Base-by-base conservation (phyloP, 306 rosid genomes). In the Ormosia emarginata region DNA sequence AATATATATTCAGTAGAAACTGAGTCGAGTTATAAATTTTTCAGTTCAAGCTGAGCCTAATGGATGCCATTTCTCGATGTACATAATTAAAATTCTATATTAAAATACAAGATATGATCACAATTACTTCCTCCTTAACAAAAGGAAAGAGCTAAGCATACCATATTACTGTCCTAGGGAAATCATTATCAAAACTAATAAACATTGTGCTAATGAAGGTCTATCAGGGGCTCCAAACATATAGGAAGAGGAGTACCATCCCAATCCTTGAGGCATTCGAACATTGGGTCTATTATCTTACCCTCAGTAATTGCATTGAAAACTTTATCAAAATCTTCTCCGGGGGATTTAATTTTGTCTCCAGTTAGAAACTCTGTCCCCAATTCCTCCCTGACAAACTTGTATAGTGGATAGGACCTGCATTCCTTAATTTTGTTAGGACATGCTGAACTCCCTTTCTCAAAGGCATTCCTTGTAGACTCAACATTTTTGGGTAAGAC, bases 401-500 rank as follows among this genome's bases (percentile, higher is more conserved):
- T 83, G 30, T 71, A 83, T 2, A 83, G 44, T 62, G 82, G 79
- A 71, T 70, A 83, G 24, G 86, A 83, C 46, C 79, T 63, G 46
- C 86, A 83, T 7, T 78, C 65, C 58, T 58, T 82, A 0, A 85
- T 83, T 56, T 81, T 81, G 67, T 88, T 88, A 0, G 84, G 82
- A 55, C 81, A 68, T 29, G 40, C 61, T 57, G 87, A 44, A 62
- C 44, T 80, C 3, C 87, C 91, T 17, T 74, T 83, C 64, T 67
- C 78, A 53, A 85, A 76, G 2, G 74, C 77, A 64, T 5, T 55
- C 67, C 85, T 85, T 72, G 89, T 57, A 9, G 63, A 77, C 37
- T 79, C 85, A 69, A 85, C 84, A 59, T 85, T 82, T 75, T 72
- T 79, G 17, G 84, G 89, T 77, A 82, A 79, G 30, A 74, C 80